Evolutionary conservation across 805 yeast species (phyloP).

Genomic region (Aciculoconidium aculeatum): DNA sequence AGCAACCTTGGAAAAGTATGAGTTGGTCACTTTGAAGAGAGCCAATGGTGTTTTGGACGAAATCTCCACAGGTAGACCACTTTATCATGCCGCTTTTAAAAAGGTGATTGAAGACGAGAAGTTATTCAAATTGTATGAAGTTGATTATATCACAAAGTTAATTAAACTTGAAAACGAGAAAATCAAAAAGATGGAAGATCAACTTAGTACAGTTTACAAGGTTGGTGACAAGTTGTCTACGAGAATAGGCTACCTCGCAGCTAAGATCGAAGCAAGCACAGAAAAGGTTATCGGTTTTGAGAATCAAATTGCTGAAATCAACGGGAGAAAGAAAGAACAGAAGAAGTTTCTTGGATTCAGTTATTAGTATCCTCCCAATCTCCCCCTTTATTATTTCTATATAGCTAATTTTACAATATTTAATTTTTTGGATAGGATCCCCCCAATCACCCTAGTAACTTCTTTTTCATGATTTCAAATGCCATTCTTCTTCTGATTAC

Average conservation of each 20-base stretch:
- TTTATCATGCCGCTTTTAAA: slow-evolving; percentile 73
- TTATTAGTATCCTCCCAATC: not conserved
- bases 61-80: slow-evolving; percentile 77
- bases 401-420: not conserved
- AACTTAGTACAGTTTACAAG: slow-evolving; percentile 52
- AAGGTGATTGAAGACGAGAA: slow-evolving; percentile 53
- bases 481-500: slow-evolving; percentile 64
- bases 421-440: slow-evolving; percentile 2
- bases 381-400: slow-evolving; percentile 1
- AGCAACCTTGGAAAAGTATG: slow-evolving; percentile 70
- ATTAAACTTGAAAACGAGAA: slow-evolving; percentile 56
- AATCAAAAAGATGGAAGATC: slow-evolving; percentile 64
- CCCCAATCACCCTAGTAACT: slow-evolving; percentile 19
- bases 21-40: slow-evolving; percentile 63
- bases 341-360: too few relatives aligned
- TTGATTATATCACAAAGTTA: slow-evolving; percentile 48
- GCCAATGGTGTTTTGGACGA: slow-evolving; percentile 68
- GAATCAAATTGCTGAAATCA: slow-evolving; percentile 18
- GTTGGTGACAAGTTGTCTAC: slow-evolving; percentile 51
- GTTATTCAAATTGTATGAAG: slow-evolving; percentile 57
- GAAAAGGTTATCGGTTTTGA: slow-evolving; percentile 30
- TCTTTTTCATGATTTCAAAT: slow-evolving; percentile 42
- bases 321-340: too few relatives aligned
- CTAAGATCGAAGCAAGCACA: slow-evolving; percentile 61
- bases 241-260: slow-evolving; percentile 61